Base-by-base conservation (phyloP, 2,329 filamentous ascomycete genomes). In the Bipolaris oryzae region DNA sequence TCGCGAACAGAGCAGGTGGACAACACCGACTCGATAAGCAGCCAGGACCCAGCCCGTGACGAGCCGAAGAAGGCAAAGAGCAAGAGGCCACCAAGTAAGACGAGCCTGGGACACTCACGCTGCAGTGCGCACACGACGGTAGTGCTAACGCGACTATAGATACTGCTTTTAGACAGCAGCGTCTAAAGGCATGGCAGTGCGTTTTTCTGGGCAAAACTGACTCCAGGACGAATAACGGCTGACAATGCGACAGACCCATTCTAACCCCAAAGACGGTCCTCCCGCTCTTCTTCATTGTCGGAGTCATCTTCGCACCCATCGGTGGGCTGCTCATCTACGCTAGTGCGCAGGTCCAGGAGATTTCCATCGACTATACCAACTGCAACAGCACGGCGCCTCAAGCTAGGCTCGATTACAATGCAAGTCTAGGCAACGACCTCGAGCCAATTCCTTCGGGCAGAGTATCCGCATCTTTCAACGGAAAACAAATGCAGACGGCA, bases 181-280 rank as follows among this genome's bases (percentile, higher is more conserved):
- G 95, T 74, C 80, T 99, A 77, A 97, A 98, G 80, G 95, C 95
- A 81, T 99, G 95, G 95, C 95, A 99, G 89, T 96, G 83, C 79
- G 92, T 39, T 39, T 44, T 39, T 39, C 43, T 33, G 28, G 7
- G 15, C 46, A 10, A 18, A 10, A 37, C n/a, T 15, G 0, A 18
- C 37, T 31, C 10, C 21, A 18, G 34, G 28, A 18, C 20, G 37
- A 11, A 20, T 18, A 20, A 33, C 38, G 35, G 67, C 80, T 82
- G 71, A 83, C 76, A 67, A 61, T 63, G 47, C 63, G 62, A 54
- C 72, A 95, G 91, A 80, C 94, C 94, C 35, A 97, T 98, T 73
- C 83, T 97, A 49, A 98, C 94, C 3, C 94, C 94, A 2, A 96
- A 96, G 80, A 96, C 92, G 43, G 92, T 96, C 34, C 82, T 96